phyloP scores from a whole-genome alignment of 2,329 filamentous ascomycete species.

The Graphiopsis chlorocephala region DNA sequence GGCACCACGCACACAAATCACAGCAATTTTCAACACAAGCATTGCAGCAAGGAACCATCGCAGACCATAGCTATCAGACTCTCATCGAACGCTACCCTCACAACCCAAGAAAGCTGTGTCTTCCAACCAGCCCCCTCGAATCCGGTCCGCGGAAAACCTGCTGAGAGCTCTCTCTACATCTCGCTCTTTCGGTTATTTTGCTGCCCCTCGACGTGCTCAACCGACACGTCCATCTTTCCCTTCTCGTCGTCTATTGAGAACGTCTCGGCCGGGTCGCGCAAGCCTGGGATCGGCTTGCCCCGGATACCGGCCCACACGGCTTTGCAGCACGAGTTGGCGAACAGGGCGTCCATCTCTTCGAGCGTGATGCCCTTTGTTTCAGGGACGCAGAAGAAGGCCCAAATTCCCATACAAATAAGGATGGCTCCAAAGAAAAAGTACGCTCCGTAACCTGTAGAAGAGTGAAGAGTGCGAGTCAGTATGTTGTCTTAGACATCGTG shows the following conservation, averaged over 20 bases:
- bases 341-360: constrained; percentile 13
- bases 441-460: constrained; percentile 34
- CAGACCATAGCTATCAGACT: constrained; percentile 13
- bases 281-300: constrained; percentile 1
- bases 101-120: constrained; percentile 1
- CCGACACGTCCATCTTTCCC: constrained; percentile 6
- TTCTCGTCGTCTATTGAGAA: constrained; percentile 15
- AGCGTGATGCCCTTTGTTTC: constrained; percentile 61
- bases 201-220: constrained; percentile 7
- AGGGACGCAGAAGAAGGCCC: constrained; percentile 63
- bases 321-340: constrained; percentile 14
- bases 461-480: not conserved
- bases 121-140: not conserved
- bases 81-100: constrained; percentile 7
- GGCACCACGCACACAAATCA: not conserved
- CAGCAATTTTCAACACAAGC: not conserved
- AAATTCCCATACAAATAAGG: constrained; percentile 26
- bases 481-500: too few relatives aligned
- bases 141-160: constrained; percentile 9
- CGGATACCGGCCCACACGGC: constrained; percentile 13
- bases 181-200: not conserved
- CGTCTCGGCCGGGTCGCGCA: not conserved
- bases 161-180: constrained; percentile 12
- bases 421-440: constrained; percentile 39
- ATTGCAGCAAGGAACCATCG: constrained; percentile 13